Conservation (phyloP, 2,329 filamentous ascomycete species). For the Thelonectria olida region DNA sequence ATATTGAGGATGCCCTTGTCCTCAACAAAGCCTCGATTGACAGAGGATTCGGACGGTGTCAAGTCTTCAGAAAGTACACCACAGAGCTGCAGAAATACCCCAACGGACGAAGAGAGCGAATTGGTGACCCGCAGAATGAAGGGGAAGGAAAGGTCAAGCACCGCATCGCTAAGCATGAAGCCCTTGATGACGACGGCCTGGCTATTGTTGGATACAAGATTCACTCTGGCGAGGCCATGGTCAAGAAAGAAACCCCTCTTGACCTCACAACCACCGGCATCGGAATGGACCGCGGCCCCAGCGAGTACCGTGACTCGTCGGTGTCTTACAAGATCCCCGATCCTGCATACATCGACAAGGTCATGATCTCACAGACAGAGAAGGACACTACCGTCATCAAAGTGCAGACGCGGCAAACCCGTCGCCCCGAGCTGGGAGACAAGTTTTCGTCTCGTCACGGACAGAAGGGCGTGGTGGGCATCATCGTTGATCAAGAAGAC, state of each 20-base stretch:
- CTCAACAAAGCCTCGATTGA: conserved; percentile 96
- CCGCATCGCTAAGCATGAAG: conserved; percentile 73
- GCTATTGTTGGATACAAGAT: conserved; percentile 87
- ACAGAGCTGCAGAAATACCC: conserved; percentile 89
- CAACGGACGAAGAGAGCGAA: conserved; percentile 77
- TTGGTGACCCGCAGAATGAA: conserved; percentile 65
- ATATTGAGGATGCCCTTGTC: conserved; percentile 98
- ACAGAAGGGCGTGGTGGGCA: conserved; percentile 96
- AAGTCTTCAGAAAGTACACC: conserved; percentile 96
- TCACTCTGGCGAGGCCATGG: conserved; percentile 81
- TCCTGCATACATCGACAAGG: conserved; percentile 92
- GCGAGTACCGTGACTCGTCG: conserved; percentile 73
- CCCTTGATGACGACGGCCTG: conserved; percentile 86
- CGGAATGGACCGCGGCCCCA: conserved; percentile 70
- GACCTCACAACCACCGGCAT: conserved; percentile 80
- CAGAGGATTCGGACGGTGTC: conserved; percentile 93
- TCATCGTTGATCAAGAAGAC: conserved; percentile 96
- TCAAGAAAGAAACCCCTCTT: conserved; percentile 87
- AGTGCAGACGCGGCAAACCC: conserved; percentile 94
- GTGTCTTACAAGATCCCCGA: conserved; percentile 86
- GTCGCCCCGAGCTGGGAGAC: conserved; percentile 93
- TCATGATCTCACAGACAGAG: conserved; percentile 91
- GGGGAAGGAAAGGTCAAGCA: conserved; percentile 69
- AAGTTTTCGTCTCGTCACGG: conserved; percentile 99
- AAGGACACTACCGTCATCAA: conserved; percentile 89